phyloP scores from a whole-genome alignment of 306 rosid genomes.

The Vigna mungo region DNA sequence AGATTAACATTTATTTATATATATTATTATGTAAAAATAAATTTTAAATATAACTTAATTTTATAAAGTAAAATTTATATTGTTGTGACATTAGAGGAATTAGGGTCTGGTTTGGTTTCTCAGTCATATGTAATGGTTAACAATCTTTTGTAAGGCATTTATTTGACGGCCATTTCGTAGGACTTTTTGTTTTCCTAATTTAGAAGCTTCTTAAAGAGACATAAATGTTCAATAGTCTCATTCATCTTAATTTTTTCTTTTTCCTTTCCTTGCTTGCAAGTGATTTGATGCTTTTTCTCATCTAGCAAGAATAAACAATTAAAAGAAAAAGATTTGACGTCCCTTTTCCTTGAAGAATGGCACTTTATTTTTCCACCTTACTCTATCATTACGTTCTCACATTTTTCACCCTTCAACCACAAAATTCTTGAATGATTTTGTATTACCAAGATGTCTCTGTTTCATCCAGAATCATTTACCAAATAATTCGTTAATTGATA shows the following conservation, averaged over 20 bases:
- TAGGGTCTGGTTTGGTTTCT: no score
- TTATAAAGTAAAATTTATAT: no score
- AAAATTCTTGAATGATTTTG: not conserved
- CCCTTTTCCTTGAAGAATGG: constrained; percentile 54
- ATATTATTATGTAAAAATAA: no score
- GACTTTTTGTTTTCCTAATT: not conserved
- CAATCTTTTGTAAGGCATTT: not conserved
- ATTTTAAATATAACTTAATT: no score
- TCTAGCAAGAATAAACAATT: constrained; percentile 38
- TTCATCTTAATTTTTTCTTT: constrained; percentile 14
- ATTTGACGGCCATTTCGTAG: not conserved
- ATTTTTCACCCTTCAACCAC: constrained; percentile 22
- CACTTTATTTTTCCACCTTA: constrained; percentile 55
- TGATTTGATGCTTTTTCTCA: constrained; percentile 36
- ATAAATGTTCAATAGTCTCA: constrained; percentile 4
- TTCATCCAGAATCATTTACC: constrained; percentile 26
- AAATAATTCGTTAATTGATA: constrained; percentile 35
- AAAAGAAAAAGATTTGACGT: constrained; percentile 41
- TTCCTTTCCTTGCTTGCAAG: constrained; percentile 50
- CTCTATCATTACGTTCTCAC: constrained; percentile 50
- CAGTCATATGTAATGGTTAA: not conserved
- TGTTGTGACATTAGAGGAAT: no score
- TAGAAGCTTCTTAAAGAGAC: constrained; percentile 32
- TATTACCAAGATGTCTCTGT: not conserved
- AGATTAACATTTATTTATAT: no score